These are phyloP conservation scores for Pseudotulostoma volvatum DNA, from an alignment of 495 filamentous ascomycete species.

Conservation along the genomic window DNA sequence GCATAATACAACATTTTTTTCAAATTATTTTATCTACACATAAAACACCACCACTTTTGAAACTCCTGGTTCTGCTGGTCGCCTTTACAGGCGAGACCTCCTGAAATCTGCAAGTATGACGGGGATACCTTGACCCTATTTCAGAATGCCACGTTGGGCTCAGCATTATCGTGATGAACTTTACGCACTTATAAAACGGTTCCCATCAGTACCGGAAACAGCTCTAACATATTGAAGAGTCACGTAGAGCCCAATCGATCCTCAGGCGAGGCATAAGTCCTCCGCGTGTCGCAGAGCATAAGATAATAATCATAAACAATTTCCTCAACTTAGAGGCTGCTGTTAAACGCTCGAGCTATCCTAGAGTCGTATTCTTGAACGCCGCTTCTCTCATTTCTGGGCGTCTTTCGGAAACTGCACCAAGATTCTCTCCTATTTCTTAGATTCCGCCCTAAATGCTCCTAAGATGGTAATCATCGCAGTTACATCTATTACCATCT, in stretches of 20 bases:
- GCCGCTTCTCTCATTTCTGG: conserved; percentile 69
- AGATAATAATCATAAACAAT: conserved; percentile 51
- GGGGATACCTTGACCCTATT: conserved; percentile 50
- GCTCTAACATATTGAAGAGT: conserved; percentile 76
- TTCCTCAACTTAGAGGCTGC: conserved; percentile 60
- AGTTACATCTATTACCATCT: conserved; percentile 51
- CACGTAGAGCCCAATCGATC: conserved; percentile 87
- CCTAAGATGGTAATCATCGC: conserved; percentile 68
- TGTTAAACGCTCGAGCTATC: conserved; percentile 64
- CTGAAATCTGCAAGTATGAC: conserved; percentile 30
- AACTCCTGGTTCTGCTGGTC: conserved; percentile 63
- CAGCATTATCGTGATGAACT: conserved; percentile 56
- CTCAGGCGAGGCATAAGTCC: conserved; percentile 64
- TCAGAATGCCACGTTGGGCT: conserved; percentile 89
- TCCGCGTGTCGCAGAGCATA: conserved; percentile 64
- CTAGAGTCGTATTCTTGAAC: conserved; percentile 79
- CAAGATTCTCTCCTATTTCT: conserved; percentile 74
- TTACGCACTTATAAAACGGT: conserved; percentile 65
- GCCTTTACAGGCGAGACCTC: conserved; percentile 31
- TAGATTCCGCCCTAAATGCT: conserved; percentile 68
- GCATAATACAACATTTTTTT: no score
- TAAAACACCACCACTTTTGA: conserved; percentile 71
- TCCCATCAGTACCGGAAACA: conserved; percentile 66
- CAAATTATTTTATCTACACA: conserved; percentile 62
- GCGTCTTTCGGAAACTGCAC: conserved; percentile 74